These are phyloP conservation scores for Oenanthe sinensis DNA, from an alignment of 129 eudicot genomes.

Conservation along the genomic window DNA sequence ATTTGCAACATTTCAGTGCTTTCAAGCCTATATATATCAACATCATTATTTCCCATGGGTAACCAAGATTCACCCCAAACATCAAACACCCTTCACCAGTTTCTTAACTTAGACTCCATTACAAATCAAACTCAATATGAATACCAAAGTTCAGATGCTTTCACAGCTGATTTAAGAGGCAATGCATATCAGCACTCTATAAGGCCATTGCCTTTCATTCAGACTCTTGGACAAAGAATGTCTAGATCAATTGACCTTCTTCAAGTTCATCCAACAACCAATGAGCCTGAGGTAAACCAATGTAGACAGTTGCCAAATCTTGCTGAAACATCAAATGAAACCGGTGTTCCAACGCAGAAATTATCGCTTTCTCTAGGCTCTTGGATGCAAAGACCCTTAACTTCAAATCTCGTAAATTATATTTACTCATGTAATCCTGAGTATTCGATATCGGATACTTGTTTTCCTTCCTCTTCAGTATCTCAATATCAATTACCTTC, in stretches of 20 bases:
- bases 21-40: neutral
- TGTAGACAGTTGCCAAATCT: conserved; percentile 39
- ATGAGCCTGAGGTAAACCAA: conserved; percentile 34
- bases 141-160: conserved; percentile 48
- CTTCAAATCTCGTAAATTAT: conserved; percentile 21
- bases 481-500: conserved; percentile 29
- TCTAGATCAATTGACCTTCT: conserved; percentile 42
- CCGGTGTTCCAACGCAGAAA: conserved; percentile 34
- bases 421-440: conserved; percentile 22
- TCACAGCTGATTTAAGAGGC: conserved; percentile 42
- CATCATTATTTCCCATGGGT: conserved; percentile 36
- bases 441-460: conserved; percentile 27
- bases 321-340: conserved; percentile 31
- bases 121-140: conserved; percentile 38
- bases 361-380: conserved; percentile 79
- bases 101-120: conserved; percentile 50
- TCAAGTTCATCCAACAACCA: conserved; percentile 30
- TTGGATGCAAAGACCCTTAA: conserved; percentile 30
- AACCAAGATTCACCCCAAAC: conserved; percentile 50
- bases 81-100: conserved; percentile 59
- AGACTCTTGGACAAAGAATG: conserved; percentile 53
- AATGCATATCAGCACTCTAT: conserved; percentile 1
- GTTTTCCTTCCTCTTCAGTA: conserved; percentile 20
- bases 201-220: conserved; percentile 34
- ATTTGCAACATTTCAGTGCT: neutral